phyloP scores from a whole-genome alignment of 2,329 filamentous ascomycete genomes.

The Periconia sp. region DNA sequence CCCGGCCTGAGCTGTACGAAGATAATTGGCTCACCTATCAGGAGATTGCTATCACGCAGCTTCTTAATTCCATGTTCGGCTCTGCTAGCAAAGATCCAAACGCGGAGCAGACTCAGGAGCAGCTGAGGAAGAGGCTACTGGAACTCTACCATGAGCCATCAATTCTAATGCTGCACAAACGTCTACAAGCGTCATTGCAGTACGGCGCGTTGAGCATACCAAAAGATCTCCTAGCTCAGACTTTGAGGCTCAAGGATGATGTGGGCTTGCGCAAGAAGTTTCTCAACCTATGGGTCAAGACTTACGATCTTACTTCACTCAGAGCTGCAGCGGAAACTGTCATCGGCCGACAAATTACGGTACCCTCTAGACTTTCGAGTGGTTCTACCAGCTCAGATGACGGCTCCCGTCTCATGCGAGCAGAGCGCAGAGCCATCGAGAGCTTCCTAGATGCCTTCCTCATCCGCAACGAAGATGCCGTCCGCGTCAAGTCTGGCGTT shows the following conservation, averaged over 20 bases:
- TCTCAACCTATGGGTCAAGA: slow-evolving; percentile 63
- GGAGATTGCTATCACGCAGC: slow-evolving; percentile 65
- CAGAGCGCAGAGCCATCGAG: slow-evolving; percentile 53
- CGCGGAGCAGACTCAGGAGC: slow-evolving; percentile 34
- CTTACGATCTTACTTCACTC: slow-evolving; percentile 60
- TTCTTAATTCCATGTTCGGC: slow-evolving; percentile 63
- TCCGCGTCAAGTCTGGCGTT: slow-evolving; percentile 44
- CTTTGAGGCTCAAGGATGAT: slow-evolving; percentile 59
- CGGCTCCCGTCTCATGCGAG: slow-evolving; percentile 40
- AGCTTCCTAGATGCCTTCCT: slow-evolving; percentile 64
- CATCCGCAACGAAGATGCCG: slow-evolving; percentile 64
- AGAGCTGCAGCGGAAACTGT: slow-evolving; percentile 63
- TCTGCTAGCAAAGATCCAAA: slow-evolving; percentile 35
- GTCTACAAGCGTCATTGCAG: slow-evolving; percentile 63
- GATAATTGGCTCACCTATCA: slow-evolving; percentile 68
- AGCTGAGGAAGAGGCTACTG: slow-evolving; percentile 57
- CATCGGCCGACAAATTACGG: slow-evolving; percentile 59
- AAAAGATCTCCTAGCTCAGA: slow-evolving; percentile 55
- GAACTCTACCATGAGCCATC: slow-evolving; percentile 59
- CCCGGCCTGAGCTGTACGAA: slow-evolving; percentile 65
- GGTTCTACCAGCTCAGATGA: slow-evolving; percentile 43
- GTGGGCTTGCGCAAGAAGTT: slow-evolving; percentile 64
- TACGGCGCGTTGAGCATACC: slow-evolving; percentile 65
- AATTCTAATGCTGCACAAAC: slow-evolving; percentile 60
- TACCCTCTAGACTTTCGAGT: slow-evolving; percentile 43